phyloP scores from a whole-genome alignment of 495 filamentous ascomycete species.

The Xanthoparmelia taractica region DNA sequence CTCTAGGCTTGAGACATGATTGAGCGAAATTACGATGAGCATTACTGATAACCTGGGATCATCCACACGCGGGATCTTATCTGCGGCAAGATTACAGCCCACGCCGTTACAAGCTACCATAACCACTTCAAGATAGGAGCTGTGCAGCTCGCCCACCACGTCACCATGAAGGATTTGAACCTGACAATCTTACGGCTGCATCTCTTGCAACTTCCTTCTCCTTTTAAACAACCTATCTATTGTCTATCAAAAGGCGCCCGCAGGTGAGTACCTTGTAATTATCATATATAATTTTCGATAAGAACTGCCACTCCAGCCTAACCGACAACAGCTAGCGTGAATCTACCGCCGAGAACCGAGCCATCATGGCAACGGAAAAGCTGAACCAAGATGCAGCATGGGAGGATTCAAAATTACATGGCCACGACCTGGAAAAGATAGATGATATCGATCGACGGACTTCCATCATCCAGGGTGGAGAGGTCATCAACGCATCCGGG shows the following conservation, averaged over 20 bases:
- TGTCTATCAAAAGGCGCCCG: not conserved
- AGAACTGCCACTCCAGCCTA: not conserved
- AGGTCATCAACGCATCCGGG: conserved; percentile 46
- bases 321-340: not conserved
- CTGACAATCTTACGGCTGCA: not conserved
- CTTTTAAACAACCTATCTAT: not conserved
- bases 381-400: not conserved
- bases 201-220: not conserved
- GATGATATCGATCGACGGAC: conserved; percentile 5
- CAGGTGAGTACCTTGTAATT: not conserved
- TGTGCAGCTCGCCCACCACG: not conserved
- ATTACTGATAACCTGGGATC: not conserved
- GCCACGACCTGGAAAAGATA: conserved; percentile 10
- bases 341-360: not conserved
- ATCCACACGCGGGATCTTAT: not conserved
- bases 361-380: not conserved
- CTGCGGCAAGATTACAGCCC: not conserved
- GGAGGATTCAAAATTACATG: not conserved
- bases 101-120: not conserved
- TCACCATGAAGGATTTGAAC: not conserved
- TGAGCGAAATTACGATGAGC: not conserved
- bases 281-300: not conserved
- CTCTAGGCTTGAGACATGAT: not conserved
- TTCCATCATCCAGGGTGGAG: conserved; percentile 2
- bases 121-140: not conserved